Evolutionary conservation across 2,329 filamentous ascomycete species (phyloP).

Genomic region (Orbilia javanica): DNA sequence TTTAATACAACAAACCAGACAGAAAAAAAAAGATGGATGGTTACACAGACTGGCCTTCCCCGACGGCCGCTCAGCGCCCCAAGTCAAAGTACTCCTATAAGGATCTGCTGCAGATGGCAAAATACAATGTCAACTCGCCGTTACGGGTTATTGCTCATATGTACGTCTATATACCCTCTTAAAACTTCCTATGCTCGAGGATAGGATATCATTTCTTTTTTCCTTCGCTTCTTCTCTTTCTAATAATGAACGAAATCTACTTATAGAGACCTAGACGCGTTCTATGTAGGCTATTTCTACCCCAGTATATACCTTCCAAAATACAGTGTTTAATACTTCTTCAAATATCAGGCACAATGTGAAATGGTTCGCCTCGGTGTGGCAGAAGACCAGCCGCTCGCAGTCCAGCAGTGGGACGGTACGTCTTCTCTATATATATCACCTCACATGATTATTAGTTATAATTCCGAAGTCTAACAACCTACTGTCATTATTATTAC

Average conservation of each 20-base stretch:
- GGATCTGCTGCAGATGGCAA: conserved; percentile 80
- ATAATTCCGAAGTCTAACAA: neutral
- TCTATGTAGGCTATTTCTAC: conserved; percentile 72
- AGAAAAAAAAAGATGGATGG: conserved; percentile 35
- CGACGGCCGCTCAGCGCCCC: conserved; percentile 47
- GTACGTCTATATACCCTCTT: conserved; percentile 42
- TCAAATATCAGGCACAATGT: conserved; percentile 78
- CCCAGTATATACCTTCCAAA: conserved; percentile 4
- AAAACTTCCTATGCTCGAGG: too few species aligned
- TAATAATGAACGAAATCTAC: conserved; percentile 13
- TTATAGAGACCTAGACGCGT: conserved; percentile 84
- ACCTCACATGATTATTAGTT: neutral
- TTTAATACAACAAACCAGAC: too few species aligned
- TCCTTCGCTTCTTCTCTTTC: neutral
- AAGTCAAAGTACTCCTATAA: conserved; percentile 85
- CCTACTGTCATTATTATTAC: neutral
- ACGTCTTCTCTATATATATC: conserved; percentile 60
- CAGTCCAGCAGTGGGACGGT: conserved; percentile 87
- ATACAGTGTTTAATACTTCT: neutral
- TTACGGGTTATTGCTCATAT: conserved; percentile 90
- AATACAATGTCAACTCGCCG: conserved; percentile 78
- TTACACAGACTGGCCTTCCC: conserved; percentile 40
- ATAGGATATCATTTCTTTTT: neutral
- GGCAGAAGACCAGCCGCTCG: conserved; percentile 81
- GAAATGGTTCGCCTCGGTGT: conserved; percentile 88